phyloP scores from a whole-genome alignment of 1,284 basidiomycete genomes.

The Leccinum pallidistipes region DNA sequence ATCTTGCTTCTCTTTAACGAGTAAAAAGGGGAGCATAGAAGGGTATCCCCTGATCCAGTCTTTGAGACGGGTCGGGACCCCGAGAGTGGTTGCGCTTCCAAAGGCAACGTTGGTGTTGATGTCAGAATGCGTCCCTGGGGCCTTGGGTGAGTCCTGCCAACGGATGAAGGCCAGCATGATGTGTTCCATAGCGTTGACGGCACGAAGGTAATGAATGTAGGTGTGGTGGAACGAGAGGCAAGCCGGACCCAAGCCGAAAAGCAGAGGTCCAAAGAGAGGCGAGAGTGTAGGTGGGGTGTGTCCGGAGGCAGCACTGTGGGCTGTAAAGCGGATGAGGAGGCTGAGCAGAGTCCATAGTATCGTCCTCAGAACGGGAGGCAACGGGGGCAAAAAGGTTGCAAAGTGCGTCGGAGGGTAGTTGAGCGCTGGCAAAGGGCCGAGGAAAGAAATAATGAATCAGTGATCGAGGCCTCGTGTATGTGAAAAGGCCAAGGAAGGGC shows the following conservation, averaged over 20 bases:
- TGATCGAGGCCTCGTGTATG: constrained; percentile 16
- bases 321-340: constrained; percentile 76
- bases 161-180: constrained; percentile 84
- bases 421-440: constrained; percentile 39
- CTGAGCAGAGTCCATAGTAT: constrained; percentile 70
- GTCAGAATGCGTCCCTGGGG: constrained; percentile 26
- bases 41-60: constrained; percentile 90
- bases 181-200: constrained; percentile 86
- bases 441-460: constrained; percentile 24
- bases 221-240: constrained; percentile 70
- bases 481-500: constrained; percentile 23
- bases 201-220: constrained; percentile 78
- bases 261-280: constrained; percentile 82
- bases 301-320: constrained; percentile 77
- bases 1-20: constrained; percentile 40
- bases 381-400: constrained; percentile 52
- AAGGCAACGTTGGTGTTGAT: constrained; percentile 37
- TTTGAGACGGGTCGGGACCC: constrained; percentile 75
- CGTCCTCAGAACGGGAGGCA: constrained; percentile 55
- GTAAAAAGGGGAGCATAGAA: constrained; percentile 51
- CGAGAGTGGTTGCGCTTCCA: constrained; percentile 54
- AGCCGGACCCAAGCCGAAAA: constrained; percentile 76
- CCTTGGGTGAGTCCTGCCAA: constrained; percentile 61
- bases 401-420: constrained; percentile 74
- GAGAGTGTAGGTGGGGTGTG: constrained; percentile 84